A percentile compares a stretch with the other conserved stretches of the same genome.
Conservation (phyloP, 305 asterid species). For the Fraxinus velutina region DNA sequence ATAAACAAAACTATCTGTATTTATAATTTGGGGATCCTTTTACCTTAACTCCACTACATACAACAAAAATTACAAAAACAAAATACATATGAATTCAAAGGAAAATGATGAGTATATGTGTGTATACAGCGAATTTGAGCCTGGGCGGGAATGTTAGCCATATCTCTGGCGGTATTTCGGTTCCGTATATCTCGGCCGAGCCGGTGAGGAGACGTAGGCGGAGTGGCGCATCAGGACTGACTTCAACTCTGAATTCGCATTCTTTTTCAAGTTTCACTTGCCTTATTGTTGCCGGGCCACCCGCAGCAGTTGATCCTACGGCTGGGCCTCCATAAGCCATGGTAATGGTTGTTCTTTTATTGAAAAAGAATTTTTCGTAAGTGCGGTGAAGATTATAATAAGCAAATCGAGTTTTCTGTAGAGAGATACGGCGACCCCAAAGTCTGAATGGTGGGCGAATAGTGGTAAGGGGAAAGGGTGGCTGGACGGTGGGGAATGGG, state of each 20-base stretch:
- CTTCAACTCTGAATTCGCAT: constrained; percentile 91
- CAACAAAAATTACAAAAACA: not conserved
- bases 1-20: not conserved
- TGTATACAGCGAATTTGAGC: constrained; percentile 76
- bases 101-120: not conserved
- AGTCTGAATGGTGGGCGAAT: not conserved
- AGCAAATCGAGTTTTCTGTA: not conserved
- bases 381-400: not conserved
- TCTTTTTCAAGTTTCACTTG: constrained; percentile 90
- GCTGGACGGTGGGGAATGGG: not conserved
- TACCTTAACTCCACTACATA: not conserved
- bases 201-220: constrained; percentile 79
- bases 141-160: constrained; percentile 73
- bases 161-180: constrained; percentile 85
- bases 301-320: constrained; percentile 45
- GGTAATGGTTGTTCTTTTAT: not conserved
- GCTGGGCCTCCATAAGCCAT: constrained; percentile 79
- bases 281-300: constrained; percentile 37
- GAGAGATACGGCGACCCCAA: not conserved
- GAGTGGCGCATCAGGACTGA: constrained; percentile 62
- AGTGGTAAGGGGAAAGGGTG: not conserved
- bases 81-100: not conserved
- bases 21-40: not conserved
- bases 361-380: not conserved
- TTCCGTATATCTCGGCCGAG: constrained; percentile 83